Percentiles rank a stretch among this genome's conserved stretches.
These are phyloP conservation scores for Leishmania tropica DNA, from an alignment of 208 protist species.

Conservation along the genomic window DNA sequence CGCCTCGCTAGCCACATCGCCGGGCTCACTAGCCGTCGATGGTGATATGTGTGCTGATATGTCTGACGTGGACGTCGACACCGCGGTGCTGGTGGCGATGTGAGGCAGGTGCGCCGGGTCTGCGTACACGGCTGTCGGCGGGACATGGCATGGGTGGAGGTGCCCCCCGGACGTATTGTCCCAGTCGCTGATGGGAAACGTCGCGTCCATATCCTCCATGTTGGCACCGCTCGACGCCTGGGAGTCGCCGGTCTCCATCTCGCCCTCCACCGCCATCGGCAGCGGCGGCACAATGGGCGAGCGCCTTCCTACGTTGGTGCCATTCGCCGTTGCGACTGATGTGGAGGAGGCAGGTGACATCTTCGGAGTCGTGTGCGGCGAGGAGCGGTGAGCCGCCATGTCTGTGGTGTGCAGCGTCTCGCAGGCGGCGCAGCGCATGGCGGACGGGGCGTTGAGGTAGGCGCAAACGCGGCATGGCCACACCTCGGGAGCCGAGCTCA, in stretches of 20 bases:
- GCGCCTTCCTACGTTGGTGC: not conserved
- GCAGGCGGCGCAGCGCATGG: conserved; percentile 62
- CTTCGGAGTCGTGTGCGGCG: conserved; percentile 7
- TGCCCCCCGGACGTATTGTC: not conserved
- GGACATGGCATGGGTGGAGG: not conserved
- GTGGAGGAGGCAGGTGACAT: conserved; percentile 1
- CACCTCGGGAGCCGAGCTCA: conserved; percentile 45
- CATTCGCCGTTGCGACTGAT: not conserved
- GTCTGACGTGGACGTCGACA: not conserved
- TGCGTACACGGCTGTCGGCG: not conserved
- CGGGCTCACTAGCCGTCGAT: not conserved
- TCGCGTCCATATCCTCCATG: not conserved
- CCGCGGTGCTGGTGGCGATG: not conserved
- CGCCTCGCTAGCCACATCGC: not conserved
- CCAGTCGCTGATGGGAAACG: not conserved
- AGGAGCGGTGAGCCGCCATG: conserved; percentile 4
- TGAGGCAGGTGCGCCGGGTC: not conserved
- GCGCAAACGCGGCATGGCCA: conserved; percentile 80
- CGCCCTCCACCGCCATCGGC: not conserved
- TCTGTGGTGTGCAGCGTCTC: conserved; percentile 40
- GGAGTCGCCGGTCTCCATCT: not conserved
- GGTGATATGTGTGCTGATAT: not conserved
- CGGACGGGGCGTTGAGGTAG: conserved; percentile 65
- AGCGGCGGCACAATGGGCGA: not conserved
- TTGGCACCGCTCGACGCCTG: not conserved